Conservation (phyloP, 208 protist genomes). For the Crithidia bombi region DNA sequence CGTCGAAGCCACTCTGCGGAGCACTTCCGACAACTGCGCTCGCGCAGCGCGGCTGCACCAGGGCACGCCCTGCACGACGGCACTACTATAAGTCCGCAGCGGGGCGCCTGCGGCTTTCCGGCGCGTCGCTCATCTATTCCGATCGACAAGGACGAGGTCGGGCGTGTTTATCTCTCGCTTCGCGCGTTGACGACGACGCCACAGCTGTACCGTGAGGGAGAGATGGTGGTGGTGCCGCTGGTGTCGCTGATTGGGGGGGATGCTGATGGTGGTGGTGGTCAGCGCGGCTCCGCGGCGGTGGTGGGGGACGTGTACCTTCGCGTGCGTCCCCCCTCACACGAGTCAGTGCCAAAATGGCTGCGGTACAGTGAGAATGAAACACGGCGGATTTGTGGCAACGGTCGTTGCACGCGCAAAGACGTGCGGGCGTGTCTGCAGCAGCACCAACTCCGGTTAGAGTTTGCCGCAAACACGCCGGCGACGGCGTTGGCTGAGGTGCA, state of each 20-base stretch:
- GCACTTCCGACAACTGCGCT: constrained; percentile 9
- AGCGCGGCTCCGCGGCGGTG: neutral
- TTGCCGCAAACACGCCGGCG: neutral
- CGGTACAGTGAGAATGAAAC: constrained; percentile 3
- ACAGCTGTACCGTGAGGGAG: constrained; percentile 34
- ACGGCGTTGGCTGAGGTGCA: neutral
- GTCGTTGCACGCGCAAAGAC: neutral
- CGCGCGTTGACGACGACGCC: constrained; percentile 21
- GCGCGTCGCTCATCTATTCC: neutral
- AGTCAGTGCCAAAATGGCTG: constrained; percentile 39
- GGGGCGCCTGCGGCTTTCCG: neutral
- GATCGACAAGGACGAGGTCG: neutral
- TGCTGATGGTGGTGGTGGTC: constrained; percentile 30
- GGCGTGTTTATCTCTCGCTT: constrained; percentile 11
- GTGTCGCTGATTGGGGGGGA: constrained; percentile 19
- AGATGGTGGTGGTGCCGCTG: constrained; percentile 47
- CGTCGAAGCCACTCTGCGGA: constrained; percentile 5
- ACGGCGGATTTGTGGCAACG: neutral
- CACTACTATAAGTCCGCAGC: neutral
- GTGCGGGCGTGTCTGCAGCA: neutral
- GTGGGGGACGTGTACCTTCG: constrained; percentile 37
- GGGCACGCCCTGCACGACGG: neutral
- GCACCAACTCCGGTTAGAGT: neutral
- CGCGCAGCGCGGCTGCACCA: neutral
- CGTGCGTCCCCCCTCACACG: constrained; percentile 37